These are phyloP conservation scores for Hypoxylon subgilvum DNA, from an alignment of 495 filamentous ascomycete species.

Conservation along the genomic window DNA sequence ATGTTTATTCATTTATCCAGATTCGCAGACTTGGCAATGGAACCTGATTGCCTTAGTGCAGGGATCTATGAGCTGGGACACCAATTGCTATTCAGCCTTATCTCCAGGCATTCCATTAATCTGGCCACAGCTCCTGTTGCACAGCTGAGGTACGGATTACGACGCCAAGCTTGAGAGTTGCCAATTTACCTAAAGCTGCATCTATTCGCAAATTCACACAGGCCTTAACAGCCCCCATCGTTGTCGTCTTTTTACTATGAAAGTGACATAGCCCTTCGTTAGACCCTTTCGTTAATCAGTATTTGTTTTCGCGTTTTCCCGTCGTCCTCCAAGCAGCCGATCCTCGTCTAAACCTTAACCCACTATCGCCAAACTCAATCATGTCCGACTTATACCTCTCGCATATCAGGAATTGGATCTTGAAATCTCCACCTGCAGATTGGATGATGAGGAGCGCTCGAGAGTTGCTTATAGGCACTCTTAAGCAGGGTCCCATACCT, in stretches of 20 bases:
- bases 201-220: constrained; percentile 11
- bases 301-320: constrained; percentile 56
- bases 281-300: constrained; percentile 1
- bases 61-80: neutral
- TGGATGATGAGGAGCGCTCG: constrained; percentile 74
- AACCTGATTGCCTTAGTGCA: no score
- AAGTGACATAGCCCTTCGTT: constrained; percentile 11
- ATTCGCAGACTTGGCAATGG: neutral
- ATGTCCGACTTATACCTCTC: constrained; percentile 70
- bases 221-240: constrained; percentile 16
- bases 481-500: constrained; percentile 89
- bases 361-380: constrained; percentile 1
- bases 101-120: constrained; percentile 14
- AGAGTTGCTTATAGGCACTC: constrained; percentile 81
- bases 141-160: no score
- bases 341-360: constrained; percentile 63
- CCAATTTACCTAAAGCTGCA: neutral
- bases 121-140: constrained; percentile 9
- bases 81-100: constrained; percentile 7
- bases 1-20: constrained; percentile 9
- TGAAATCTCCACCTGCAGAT: constrained; percentile 87
- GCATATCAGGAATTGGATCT: constrained; percentile 81
- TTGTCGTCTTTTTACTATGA: constrained; percentile 25
- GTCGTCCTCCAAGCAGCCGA: constrained; percentile 78
- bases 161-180: constrained; percentile 11